Evolutionary conservation across 352 stramenopile genomes (phyloP).

Genomic region (Phytophthora meadii): DNA sequence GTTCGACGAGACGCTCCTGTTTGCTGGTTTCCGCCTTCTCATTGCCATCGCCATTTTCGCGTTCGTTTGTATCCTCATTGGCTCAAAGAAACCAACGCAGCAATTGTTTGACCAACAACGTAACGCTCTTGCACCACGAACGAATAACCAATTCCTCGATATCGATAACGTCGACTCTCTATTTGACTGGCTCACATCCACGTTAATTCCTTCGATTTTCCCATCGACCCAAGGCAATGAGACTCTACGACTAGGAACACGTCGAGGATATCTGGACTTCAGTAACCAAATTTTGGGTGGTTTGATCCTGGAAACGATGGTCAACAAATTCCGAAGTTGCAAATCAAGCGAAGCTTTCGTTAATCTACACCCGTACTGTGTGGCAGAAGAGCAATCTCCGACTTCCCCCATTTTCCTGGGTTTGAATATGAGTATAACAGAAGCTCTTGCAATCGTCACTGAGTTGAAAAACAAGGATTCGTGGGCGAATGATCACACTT

Average conservation of each 20-base stretch:
- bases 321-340: not conserved
- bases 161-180: constrained; percentile 33
- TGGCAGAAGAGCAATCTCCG: not conserved
- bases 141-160: constrained; percentile 25
- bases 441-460: not conserved
- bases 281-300: constrained; percentile 46
- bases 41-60: not conserved
- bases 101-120: not conserved
- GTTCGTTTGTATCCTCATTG: not conserved
- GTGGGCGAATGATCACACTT: not conserved
- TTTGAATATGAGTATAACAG: not conserved
- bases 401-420: not conserved
- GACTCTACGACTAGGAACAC: constrained; percentile 24
- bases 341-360: not conserved
- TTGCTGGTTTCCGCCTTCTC: not conserved
- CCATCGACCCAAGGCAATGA: constrained; percentile 47
- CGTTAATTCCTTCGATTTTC: constrained; percentile 44
- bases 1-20: not conserved
- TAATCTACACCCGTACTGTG: not conserved
- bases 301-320: constrained; percentile 33
- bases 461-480: not conserved
- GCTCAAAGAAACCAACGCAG: not conserved
- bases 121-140: not conserved
- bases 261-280: constrained; percentile 27
- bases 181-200: constrained; percentile 45